Percentiles rank a stretch among this genome's conserved stretches.
phyloP scores from a whole-genome alignment of 345 rosid species.

The Brassica rapa region DNA sequence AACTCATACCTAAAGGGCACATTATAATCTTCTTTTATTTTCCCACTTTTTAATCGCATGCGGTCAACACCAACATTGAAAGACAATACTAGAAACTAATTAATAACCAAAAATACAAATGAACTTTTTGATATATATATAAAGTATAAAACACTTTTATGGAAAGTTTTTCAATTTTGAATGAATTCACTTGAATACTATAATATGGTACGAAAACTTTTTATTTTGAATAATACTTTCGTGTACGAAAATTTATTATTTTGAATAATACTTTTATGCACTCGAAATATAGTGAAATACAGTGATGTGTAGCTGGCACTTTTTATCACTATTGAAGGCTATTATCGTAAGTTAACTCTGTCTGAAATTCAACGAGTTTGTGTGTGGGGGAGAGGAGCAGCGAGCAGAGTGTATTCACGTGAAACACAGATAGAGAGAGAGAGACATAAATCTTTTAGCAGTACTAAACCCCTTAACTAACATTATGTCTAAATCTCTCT shows the following conservation, averaged over 20 bases:
- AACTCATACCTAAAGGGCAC: not conserved
- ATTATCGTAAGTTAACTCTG: not conserved
- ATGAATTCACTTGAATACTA: not conserved
- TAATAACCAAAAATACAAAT: not conserved
- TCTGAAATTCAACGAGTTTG: slow-evolving; percentile 21
- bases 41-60: slow-evolving; percentile 2
- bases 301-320: slow-evolving; percentile 32
- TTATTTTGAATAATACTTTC: not conserved
- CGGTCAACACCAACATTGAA: slow-evolving; percentile 26
- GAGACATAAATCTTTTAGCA: slow-evolving; percentile 33
- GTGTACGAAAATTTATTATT: not conserved
- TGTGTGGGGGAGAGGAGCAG: slow-evolving; percentile 27
- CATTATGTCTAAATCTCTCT: slow-evolving; percentile 28
- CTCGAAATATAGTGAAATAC: not conserved
- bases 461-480: slow-evolving; percentile 23
- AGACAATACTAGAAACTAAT: not conserved
- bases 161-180: not conserved
- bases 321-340: slow-evolving; percentile 13
- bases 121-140: not conserved
- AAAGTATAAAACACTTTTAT: not conserved
- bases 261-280: not conserved
- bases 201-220: not conserved
- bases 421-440: slow-evolving; percentile 17
- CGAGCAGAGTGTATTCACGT: slow-evolving; percentile 38
- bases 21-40: not conserved